A percentile compares a stretch with the other conserved stretches of the same genome.
These are phyloP conservation scores for Tarenaya hassleriana DNA, from an alignment of 345 rosid species.

Conservation along the genomic window DNA sequence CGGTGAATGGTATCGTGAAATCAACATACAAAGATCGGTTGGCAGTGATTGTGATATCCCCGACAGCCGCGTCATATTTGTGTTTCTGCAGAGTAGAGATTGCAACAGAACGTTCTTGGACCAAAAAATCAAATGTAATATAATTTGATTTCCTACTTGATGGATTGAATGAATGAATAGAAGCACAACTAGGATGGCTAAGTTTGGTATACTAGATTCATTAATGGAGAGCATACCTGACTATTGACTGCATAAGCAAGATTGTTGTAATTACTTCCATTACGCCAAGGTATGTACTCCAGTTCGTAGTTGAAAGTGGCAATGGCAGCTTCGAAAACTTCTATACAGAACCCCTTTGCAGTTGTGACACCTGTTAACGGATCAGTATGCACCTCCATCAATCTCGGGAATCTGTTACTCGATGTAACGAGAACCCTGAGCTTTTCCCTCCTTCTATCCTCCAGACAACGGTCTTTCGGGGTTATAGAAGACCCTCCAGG, in stretches of 20 bases:
- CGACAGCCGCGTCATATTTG: constrained; percentile 38
- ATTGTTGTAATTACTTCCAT: constrained; percentile 19
- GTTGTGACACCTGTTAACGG: not conserved
- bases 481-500: constrained; percentile 28
- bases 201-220: too few relatives aligned
- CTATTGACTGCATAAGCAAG: constrained; percentile 17
- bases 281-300: constrained; percentile 18
- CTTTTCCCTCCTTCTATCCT: constrained; percentile 4
- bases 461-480: constrained; percentile 15
- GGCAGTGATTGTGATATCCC: constrained; percentile 39
- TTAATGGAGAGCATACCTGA: constrained; percentile 12
- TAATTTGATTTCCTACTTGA: too few relatives aligned
- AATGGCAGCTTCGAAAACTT: constrained; percentile 21
- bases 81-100: constrained; percentile 16
- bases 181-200: too few relatives aligned
- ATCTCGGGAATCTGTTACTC: constrained; percentile 22
- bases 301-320: constrained; percentile 18
- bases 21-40: constrained; percentile 33
- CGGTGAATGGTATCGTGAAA: constrained; percentile 43
- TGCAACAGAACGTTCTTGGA: constrained; percentile 5
- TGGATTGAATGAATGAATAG: too few relatives aligned
- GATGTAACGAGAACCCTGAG: constrained; percentile 35
- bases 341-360: constrained; percentile 21
- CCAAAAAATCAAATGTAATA: too few relatives aligned
- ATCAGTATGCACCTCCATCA: constrained; percentile 17